A percentile compares a stretch with the other conserved stretches of the same genome.
Conservation (phyloP, 345 rosid genomes). For the Aquilaria yunnanensis region DNA sequence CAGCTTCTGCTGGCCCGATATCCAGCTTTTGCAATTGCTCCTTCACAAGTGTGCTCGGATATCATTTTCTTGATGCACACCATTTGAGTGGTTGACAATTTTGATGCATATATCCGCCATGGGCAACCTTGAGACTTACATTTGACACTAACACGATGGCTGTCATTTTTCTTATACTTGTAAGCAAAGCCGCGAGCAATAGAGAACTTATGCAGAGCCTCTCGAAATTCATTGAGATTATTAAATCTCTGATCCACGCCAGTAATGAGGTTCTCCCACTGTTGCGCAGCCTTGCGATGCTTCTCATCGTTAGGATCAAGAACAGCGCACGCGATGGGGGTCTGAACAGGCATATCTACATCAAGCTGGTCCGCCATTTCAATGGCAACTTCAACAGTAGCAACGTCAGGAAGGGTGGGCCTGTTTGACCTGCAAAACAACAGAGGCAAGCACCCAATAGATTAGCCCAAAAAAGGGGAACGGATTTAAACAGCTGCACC, state of each 20-base stretch:
- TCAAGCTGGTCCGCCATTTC: conserved; percentile 21
- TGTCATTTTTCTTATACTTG: conserved; percentile 87
- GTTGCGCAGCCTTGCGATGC: conserved; percentile 54
- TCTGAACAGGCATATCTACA: conserved; percentile 30
- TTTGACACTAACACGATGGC: conserved; percentile 83
- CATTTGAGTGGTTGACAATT: conserved; percentile 75
- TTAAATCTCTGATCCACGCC: conserved; percentile 88
- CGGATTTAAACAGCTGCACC: conserved; percentile 4
- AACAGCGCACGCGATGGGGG: conserved; percentile 36
- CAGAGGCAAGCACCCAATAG: conserved; percentile 10
- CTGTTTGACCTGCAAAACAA: conserved; percentile 55
- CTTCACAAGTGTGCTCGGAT: conserved; percentile 78
- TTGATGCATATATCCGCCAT: conserved; percentile 88
- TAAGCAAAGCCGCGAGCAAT: conserved; percentile 87
- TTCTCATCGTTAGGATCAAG: conserved; percentile 32
- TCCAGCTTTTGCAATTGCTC: conserved; percentile 71
- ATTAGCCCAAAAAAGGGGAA: background rate
- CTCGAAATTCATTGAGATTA: conserved; percentile 77
- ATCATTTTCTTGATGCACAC: conserved; percentile 87
- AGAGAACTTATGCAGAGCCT: conserved; percentile 84
- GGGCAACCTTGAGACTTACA: conserved; percentile 90
- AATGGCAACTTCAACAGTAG: conserved; percentile 31
- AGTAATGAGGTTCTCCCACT: conserved; percentile 86
- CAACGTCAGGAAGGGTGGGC: conserved; percentile 45
- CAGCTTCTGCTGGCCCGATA: conserved; percentile 84